Conservation (phyloP, 345 rosid species). For the Raphanus sativus region DNA sequence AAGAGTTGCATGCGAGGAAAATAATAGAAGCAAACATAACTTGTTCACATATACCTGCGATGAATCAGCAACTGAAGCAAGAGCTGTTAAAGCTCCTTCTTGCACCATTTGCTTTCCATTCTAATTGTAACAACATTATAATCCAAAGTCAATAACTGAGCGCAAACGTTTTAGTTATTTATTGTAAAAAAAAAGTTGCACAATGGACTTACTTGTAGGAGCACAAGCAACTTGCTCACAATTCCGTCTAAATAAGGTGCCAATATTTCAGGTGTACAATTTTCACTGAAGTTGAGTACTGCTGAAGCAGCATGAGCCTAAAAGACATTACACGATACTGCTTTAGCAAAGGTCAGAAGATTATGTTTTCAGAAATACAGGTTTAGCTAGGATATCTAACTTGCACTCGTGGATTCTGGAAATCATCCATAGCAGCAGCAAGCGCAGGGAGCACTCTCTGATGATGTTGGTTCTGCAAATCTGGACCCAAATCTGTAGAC, state of each 20-base stretch:
- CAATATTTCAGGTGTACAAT: conserved; percentile 96
- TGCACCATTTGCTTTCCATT: conserved; percentile 99
- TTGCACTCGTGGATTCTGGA: conserved; percentile 98
- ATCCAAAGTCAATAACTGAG: conserved; percentile 10
- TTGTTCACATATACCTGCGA: conserved; percentile 70
- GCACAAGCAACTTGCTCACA: conserved; percentile 92
- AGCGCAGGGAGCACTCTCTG: conserved; percentile 82
- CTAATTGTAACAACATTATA: conserved; percentile 41
- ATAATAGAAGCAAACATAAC: not conserved
- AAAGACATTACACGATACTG: conserved; percentile 20
- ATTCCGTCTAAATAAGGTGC: conserved; percentile 85
- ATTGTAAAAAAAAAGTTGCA: not conserved
- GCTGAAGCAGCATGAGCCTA: conserved; percentile 99
- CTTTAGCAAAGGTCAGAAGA: conserved; percentile 7
- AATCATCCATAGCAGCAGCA: conserved; percentile 93
- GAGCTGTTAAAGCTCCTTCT: conserved; percentile 99
- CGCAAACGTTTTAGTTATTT: not conserved
- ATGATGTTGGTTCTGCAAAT: conserved; percentile 94
- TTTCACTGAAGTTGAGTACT: conserved; percentile 97
- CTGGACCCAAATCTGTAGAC: conserved; percentile 99
- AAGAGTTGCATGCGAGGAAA: conserved; percentile 2
- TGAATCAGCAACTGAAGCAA: conserved; percentile 99
- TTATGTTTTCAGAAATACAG: not conserved
- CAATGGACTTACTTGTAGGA: conserved; percentile 70
- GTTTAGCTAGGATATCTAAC: conserved; percentile 39